A percentile compares a stretch with the other conserved stretches of the same genome.
phyloP scores from a whole-genome alignment of 768 basidiomycete genomes.

The Psilocybe sp. region DNA sequence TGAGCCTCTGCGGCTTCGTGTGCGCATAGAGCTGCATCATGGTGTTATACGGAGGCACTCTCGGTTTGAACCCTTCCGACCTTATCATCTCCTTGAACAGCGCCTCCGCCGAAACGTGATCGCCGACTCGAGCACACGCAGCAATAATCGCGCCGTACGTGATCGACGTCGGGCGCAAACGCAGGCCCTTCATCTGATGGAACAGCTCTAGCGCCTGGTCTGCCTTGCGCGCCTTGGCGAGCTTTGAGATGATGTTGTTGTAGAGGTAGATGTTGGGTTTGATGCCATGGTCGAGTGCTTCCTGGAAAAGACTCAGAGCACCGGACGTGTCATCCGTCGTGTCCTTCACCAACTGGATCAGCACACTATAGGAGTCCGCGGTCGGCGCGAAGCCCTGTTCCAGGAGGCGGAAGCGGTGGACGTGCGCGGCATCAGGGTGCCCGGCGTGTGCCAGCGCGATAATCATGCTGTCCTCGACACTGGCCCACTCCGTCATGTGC shows the following conservation, averaged over 20 bases:
- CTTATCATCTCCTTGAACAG: slow-evolving; percentile 84
- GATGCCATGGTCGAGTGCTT: slow-evolving; percentile 69
- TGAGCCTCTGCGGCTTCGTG: slow-evolving; percentile 82
- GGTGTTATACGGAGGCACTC: slow-evolving; percentile 95
- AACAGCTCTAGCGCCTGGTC: slow-evolving; percentile 88
- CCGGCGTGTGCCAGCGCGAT: slow-evolving; percentile 82
- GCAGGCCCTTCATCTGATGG: slow-evolving; percentile 73
- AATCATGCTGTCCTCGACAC: slow-evolving; percentile 87
- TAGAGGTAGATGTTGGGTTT: slow-evolving; percentile 84
- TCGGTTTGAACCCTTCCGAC: slow-evolving; percentile 73
- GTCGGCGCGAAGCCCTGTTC: slow-evolving; percentile 75
- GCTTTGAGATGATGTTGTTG: slow-evolving; percentile 96
- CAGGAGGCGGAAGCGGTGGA: slow-evolving; percentile 76
- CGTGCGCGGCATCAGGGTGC: slow-evolving; percentile 74
- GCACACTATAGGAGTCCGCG: slow-evolving; percentile 88
- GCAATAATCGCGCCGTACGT: slow-evolving; percentile 94
- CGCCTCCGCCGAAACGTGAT: slow-evolving; percentile 73
- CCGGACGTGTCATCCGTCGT: slow-evolving; percentile 94
- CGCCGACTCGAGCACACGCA: slow-evolving; percentile 92
- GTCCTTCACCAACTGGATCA: slow-evolving; percentile 85
- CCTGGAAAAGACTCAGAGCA: slow-evolving; percentile 80
- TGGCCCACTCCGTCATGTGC: slow-evolving; percentile 54
- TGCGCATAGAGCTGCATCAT: slow-evolving; percentile 97
- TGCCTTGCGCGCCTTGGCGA: slow-evolving; percentile 91
- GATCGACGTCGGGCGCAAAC: slow-evolving; percentile 72